phyloP scores from a whole-genome alignment of 2,329 filamentous ascomycete species.

The Alternaria gaisen region DNA sequence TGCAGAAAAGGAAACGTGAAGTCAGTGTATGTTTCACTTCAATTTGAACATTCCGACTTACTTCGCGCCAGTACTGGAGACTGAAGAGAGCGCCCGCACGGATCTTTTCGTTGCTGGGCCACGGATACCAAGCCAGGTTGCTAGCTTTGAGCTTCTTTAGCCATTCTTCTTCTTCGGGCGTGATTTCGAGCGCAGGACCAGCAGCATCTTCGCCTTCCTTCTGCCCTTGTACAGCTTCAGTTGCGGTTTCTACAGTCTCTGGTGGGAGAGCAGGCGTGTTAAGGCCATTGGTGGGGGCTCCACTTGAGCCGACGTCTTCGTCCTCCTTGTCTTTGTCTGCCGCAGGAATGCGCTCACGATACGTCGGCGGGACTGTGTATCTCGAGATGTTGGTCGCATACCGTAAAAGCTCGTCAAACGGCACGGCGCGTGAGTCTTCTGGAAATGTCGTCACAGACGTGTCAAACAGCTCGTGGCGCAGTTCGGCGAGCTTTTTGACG shows the following conservation, averaged over 20 bases:
- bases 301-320: constrained; percentile 31
- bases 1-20: not conserved
- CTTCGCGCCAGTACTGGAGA: constrained; percentile 34
- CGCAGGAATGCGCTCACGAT: constrained; percentile 40
- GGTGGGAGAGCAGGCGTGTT: constrained; percentile 42
- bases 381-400: constrained; percentile 83
- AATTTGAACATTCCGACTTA: not conserved
- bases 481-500: constrained; percentile 72
- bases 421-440: constrained; percentile 60
- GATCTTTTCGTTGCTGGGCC: constrained; percentile 77
- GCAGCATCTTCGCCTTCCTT: constrained; percentile 23
- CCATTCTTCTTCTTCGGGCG: constrained; percentile 46
- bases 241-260: constrained; percentile 32
- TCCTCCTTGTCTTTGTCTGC: constrained; percentile 32
- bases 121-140: constrained; percentile 69
- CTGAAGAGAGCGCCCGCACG: constrained; percentile 68
- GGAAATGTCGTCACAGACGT: constrained; percentile 50
- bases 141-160: constrained; percentile 42
- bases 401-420: constrained; percentile 76
- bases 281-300: constrained; percentile 39
- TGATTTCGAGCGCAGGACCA: constrained; percentile 31
- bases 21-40: not conserved
- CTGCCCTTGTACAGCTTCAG: constrained; percentile 28
- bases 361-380: constrained; percentile 76
- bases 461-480: constrained; percentile 75